Evolutionary conservation across 345 rosid species (phyloP).

Genomic region (Populus pruinosa): DNA sequence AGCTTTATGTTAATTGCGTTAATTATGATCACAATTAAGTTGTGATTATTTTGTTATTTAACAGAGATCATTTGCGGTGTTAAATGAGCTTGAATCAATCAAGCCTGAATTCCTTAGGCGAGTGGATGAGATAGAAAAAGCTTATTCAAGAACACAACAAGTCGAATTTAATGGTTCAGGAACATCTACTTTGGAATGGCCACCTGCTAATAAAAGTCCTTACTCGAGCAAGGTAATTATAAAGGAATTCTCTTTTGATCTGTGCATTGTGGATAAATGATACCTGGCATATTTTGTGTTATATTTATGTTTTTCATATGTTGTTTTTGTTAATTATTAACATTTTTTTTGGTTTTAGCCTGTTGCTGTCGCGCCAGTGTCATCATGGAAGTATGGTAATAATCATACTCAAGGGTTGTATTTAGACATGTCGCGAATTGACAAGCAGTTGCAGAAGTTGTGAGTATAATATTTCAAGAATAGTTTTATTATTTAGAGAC

Average conservation of each 20-base stretch:
- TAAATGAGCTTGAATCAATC: slow-evolving; percentile 75
- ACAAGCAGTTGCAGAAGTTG: slow-evolving; percentile 79
- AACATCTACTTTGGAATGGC: slow-evolving; percentile 42
- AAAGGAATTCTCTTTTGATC: neutral
- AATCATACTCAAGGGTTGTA: slow-evolving; percentile 34
- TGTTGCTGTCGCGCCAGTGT: slow-evolving; percentile 34
- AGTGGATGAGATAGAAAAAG: slow-evolving; percentile 51
- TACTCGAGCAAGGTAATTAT: slow-evolving; percentile 34
- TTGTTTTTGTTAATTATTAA: neutral
- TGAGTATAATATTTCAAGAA: slow-evolving; percentile 38
- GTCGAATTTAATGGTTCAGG: slow-evolving; percentile 31
- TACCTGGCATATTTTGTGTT: neutral
- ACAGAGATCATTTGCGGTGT: slow-evolving; percentile 64
- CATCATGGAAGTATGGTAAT: slow-evolving; percentile 54
- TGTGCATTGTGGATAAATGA: neutral
- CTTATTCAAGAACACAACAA: slow-evolving; percentile 24
- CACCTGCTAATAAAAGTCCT: slow-evolving; percentile 31
- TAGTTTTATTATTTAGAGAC: slow-evolving; percentile 1
- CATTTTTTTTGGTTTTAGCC: slow-evolving; percentile 41
- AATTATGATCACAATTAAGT: neutral
- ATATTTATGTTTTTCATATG: slow-evolving; percentile 1
- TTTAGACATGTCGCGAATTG: slow-evolving; percentile 44
- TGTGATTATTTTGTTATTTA: slow-evolving; percentile 12
- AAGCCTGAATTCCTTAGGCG: slow-evolving; percentile 63
- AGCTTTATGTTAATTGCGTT: neutral